Evolutionary conservation across 2,329 filamentous ascomycete genomes (phyloP), one percentile per base, ranked within the genome.

Genomic region (Fusarium tuaranense): DNA sequence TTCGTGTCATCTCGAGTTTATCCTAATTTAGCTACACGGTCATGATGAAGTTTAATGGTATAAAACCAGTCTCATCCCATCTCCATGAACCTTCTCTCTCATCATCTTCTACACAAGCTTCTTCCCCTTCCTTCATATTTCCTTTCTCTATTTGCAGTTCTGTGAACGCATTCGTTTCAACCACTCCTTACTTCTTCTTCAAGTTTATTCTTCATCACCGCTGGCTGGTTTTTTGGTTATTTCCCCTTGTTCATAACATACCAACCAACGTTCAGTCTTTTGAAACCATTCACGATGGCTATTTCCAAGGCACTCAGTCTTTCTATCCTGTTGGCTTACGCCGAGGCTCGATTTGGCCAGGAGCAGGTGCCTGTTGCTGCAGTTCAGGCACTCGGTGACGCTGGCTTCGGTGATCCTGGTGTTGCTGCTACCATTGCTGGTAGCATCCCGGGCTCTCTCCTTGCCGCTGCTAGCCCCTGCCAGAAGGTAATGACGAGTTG

Each of bases 401-500:
- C 76, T 48, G 73, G 85, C 76, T 87, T 88, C 65, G 91, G 91
- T 63, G 81, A 83, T 46, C 84, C 91, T 2, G 92, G 92, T 51
- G 87, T 87, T 73, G 91, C 92, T 58, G 87, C 87, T 44, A 93
- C 91, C 53, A 88, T 94, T 67, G 89, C 90, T 48, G 92, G 92
- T 63, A 84, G 84, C 18, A 88, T 91, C 34, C 89, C 92, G 57
- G 85, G 88, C 39, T 88, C 90, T 67, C 87, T 94, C 10, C 86
- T 94, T 22, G 92, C 87, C 30, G 91, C 86, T 48, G 89, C 92
- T 70, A 90, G 91, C 81, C 89, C 92, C 39, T 94, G 92, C 76
- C 90, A 84, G 72, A 93, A 92, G 84, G 87, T 88, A 81, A 70
- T 72, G 16, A 38, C 8, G 22, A 44, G 2, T 27, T 8, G 10